Conservation (phyloP, 441 rosid species). For the Mallotus japonicus region DNA sequence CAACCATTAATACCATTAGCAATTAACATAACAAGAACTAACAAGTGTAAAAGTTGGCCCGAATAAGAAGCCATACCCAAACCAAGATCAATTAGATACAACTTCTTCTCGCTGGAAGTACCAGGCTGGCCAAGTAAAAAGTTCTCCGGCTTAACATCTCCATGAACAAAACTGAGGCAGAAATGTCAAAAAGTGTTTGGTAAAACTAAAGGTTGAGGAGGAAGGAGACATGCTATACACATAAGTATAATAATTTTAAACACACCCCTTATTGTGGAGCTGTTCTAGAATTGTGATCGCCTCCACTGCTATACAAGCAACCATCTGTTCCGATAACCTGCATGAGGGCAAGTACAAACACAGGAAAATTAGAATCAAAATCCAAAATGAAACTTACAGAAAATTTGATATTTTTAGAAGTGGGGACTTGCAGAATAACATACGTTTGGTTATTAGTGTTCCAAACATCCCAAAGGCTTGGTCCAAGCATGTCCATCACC, state of each 20-base stretch:
- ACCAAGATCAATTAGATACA: slow-evolving; percentile 66
- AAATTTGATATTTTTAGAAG: neutral
- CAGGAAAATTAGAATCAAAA: slow-evolving; percentile 10
- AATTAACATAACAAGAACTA: slow-evolving; percentile 1
- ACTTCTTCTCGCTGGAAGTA: slow-evolving; percentile 55
- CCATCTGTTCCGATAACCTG: slow-evolving; percentile 74
- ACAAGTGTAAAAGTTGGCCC: neutral
- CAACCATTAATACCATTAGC: slow-evolving; percentile 15
- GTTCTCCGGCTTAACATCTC: slow-evolving; percentile 76
- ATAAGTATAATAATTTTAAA: neutral
- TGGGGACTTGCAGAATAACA: slow-evolving; percentile 8
- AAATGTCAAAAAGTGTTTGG: neutral
- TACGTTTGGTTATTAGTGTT: slow-evolving; percentile 53
- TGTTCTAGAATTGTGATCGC: slow-evolving; percentile 76
- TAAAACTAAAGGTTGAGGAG: neutral
- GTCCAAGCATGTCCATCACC: slow-evolving; percentile 87
- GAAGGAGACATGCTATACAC: too few species aligned
- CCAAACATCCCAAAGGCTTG: slow-evolving; percentile 88
- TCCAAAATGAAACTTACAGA: neutral
- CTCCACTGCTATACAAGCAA: slow-evolving; percentile 82
- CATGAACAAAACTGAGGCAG: slow-evolving; percentile 57
- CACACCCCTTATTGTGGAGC: slow-evolving; percentile 65
- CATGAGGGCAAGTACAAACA: slow-evolving; percentile 7
- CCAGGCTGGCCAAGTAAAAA: slow-evolving; percentile 70
- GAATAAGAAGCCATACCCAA: slow-evolving; percentile 40